phyloP scores from a whole-genome alignment of 805 yeast species.

The Yarrowia sp. region DNA sequence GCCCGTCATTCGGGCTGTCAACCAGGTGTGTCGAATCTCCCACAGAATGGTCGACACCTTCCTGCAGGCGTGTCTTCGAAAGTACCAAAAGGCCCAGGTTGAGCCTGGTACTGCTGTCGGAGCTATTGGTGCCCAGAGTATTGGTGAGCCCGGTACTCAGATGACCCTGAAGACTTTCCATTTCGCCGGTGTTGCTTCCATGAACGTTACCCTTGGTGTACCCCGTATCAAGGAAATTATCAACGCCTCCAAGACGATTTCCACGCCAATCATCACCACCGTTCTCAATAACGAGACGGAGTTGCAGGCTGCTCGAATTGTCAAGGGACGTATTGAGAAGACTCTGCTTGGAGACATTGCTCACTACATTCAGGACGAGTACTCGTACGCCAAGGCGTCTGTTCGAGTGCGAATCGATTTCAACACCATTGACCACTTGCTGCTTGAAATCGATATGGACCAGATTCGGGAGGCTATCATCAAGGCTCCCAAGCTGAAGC shows the following conservation, averaged over 20 bases:
- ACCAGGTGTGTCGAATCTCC: conserved; percentile 56
- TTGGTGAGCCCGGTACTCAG: conserved; percentile 99
- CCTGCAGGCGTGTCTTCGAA: conserved; percentile 69
- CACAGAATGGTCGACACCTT: conserved; percentile 59
- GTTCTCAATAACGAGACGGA: conserved; percentile 88
- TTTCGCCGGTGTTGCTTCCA: conserved; percentile 99
- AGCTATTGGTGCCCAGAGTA: conserved; percentile 98
- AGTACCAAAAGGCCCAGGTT: conserved; percentile 85
- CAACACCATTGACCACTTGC: conserved; percentile 81
- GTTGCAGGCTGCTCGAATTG: conserved; percentile 97
- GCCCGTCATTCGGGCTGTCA: conserved; percentile 35
- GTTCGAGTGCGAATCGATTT: conserved; percentile 79
- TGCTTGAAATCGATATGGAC: conserved; percentile 81
- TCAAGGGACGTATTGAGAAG: conserved; percentile 95
- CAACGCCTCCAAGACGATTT: conserved; percentile 90
- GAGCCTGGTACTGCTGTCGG: conserved; percentile 99
- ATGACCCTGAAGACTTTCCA: conserved; percentile 97
- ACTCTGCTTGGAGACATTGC: conserved; percentile 84
- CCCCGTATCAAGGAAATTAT: conserved; percentile 99
- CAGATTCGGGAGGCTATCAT: conserved; percentile 82
- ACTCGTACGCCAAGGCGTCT: conserved; percentile 72
- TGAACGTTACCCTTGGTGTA: conserved; percentile 98
- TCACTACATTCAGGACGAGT: conserved; percentile 89
- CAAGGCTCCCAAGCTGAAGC: conserved; percentile 85
- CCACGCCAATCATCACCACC: conserved; percentile 95